phyloP scores from a whole-genome alignment of 2,329 filamentous ascomycete genomes.

The Cladosporium sp. region DNA sequence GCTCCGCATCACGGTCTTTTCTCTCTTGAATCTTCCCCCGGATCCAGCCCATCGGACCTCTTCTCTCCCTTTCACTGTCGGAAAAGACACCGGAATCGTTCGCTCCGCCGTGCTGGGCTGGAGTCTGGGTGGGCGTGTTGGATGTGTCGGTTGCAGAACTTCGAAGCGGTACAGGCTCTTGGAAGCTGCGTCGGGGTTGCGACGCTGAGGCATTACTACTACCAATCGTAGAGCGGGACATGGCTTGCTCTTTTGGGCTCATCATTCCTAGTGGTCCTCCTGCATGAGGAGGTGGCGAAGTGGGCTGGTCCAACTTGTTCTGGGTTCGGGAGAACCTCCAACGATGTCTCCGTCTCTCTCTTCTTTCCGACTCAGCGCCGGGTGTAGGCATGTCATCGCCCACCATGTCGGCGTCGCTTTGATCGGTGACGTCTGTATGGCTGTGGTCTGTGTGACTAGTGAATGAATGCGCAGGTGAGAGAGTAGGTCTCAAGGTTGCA shows the following conservation, averaged over 20 bases:
- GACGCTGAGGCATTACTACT: conserved; percentile 29
- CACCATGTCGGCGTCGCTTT: conserved; percentile 74
- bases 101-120: conserved; percentile 17
- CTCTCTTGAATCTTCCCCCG: conserved; percentile 65
- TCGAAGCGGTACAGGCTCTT: conserved; percentile 31
- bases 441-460: conserved; percentile 69
- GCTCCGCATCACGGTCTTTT: conserved; percentile 56
- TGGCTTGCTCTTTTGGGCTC: conserved; percentile 34
- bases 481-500: conserved; percentile 62
- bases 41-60: conserved; percentile 65
- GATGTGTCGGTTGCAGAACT: conserved; percentile 27
- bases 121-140: conserved; percentile 24
- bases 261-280: conserved; percentile 33
- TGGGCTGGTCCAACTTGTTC: conserved; percentile 34
- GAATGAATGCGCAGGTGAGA: conserved; percentile 75
- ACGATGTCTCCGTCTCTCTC: conserved; percentile 71
- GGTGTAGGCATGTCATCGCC: conserved; percentile 56
- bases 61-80: conserved; percentile 53
- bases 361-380: conserved; percentile 35
- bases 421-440: conserved; percentile 70
- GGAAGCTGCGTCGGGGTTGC: conserved; percentile 35
- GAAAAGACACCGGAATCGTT: conserved; percentile 37
- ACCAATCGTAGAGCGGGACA: conserved; percentile 37
- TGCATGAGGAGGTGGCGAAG: conserved; percentile 24
- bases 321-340: conserved; percentile 64